Evolutionary conservation across 345 rosid species (phyloP), one percentile per base, ranked within the genome.

Genomic region (Eucalyptus sp.): DNA sequence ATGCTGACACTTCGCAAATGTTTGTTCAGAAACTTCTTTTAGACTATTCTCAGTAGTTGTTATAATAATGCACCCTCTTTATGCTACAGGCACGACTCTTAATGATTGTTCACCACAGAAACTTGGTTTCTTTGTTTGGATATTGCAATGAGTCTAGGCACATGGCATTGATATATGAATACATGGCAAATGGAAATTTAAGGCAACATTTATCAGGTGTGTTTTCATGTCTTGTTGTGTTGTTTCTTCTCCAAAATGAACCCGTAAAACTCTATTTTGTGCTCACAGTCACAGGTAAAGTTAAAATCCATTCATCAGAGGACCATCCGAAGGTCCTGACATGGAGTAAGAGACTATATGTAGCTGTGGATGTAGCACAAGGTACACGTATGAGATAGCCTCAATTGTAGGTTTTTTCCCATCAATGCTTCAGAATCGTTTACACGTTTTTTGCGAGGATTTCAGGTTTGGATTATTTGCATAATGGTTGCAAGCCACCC

Each of bases 361-460:
- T 94, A 56, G 94, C 95, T 24, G 87, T 93, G 20, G 94, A 93
- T 83, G 91, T 91, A 58, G 93, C 93, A 10, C 91, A 90, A 90
- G 95, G 95, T 90, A 4, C 14, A 56, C 0, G 14, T 15, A 37
- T 71, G 16, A 71, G 8, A 71, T 71, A 29, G 13, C 43, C 81
- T 1, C 5, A 12, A 12, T 54, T 8, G 25, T 22, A 20, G 10
- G 60, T 8, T 8, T 22, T 54, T 22, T 54, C 5, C 60, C 10
- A 20, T 54, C 60, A 54, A 8, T 54, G 25, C 60, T 54, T 54
- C 9, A 12, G 27, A 8, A 54, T 54, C 4, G 10, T 54, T 54
- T 4, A 54, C 27, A 3, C 8, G 1, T 9, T 41, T 71, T n/a
- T 13, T 31, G 8, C 1, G 8, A 41, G 18, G 16, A n/a, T n/a